A percentile compares a stretch with the other conserved stretches of the same genome.
Conservation (phyloP, 1,284 basidiomycete species). For the Tranzscheliella williamsii region DNA sequence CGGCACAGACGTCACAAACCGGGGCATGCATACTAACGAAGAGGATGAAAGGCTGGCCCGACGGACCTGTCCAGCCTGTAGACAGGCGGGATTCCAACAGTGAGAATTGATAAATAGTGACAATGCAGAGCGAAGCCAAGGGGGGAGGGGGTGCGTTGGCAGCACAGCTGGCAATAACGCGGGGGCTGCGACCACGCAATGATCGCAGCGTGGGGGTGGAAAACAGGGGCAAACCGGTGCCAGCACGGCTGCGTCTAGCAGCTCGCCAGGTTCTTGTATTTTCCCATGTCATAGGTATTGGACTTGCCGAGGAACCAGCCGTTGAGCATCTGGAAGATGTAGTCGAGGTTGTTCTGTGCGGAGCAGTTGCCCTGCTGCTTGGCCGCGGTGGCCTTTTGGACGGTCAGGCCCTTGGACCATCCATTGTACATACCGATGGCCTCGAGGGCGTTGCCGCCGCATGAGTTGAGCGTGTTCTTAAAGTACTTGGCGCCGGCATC, state of each 20-base stretch:
- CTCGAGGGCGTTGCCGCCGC: constrained; percentile 28
- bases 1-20: too few relatives aligned
- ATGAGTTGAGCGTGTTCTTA: constrained; percentile 23
- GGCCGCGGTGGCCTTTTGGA: constrained; percentile 29
- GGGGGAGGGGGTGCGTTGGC: too few relatives aligned
- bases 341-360: constrained; percentile 53
- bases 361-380: constrained; percentile 29
- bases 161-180: too few relatives aligned
- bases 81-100: too few relatives aligned
- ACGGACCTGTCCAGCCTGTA: too few relatives aligned
- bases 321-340: constrained; percentile 46
- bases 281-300: constrained; percentile 24
- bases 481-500: constrained; percentile 48
- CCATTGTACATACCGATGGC: constrained; percentile 51
- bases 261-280: constrained; percentile 26
- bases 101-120: too few relatives aligned
- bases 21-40: too few relatives aligned
- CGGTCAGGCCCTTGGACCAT: constrained; percentile 37
- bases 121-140: too few relatives aligned
- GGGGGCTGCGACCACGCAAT: too few relatives aligned
- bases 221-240: background rate
- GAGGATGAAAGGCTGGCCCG: too few relatives aligned
- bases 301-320: constrained; percentile 45
- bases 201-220: too few relatives aligned
- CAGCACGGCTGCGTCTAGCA: constrained; percentile 7